A percentile compares a stretch with the other conserved stretches of the same genome.
Conservation (phyloP, 805 yeast species). For the Candida coquimbonensis region DNA sequence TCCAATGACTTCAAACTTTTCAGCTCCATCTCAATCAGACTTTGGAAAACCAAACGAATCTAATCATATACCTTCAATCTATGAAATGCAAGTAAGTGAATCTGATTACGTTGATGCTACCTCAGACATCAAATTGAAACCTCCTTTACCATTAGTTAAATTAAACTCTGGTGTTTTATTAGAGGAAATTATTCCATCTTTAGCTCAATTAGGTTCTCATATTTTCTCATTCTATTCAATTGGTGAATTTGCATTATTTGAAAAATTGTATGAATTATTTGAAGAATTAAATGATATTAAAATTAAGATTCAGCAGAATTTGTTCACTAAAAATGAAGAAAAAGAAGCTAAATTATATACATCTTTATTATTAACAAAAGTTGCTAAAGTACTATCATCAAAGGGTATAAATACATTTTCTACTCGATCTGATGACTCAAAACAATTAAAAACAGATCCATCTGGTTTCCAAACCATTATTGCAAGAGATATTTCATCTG, state of each 20-base stretch:
- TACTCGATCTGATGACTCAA: slow-evolving; percentile 15
- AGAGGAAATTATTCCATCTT: slow-evolving; percentile 51
- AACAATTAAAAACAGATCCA: slow-evolving; percentile 35
- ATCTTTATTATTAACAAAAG: slow-evolving; percentile 45
- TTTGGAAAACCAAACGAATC: slow-evolving; percentile 15
- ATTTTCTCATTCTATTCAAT: slow-evolving; percentile 64
- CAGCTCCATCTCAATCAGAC: slow-evolving; percentile 24
- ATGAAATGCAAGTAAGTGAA: slow-evolving; percentile 26
- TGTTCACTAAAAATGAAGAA: slow-evolving; percentile 50
- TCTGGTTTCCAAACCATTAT: slow-evolving; percentile 63
- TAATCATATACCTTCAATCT: slow-evolving; percentile 28
- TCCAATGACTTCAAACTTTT: slow-evolving; percentile 30
- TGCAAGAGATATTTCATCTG: slow-evolving; percentile 55
- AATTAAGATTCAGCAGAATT: slow-evolving; percentile 40
- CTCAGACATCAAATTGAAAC: slow-evolving; percentile 31
- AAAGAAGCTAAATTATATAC: slow-evolving; percentile 42
- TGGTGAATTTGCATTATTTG: slow-evolving; percentile 60
- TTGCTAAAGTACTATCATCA: slow-evolving; percentile 53
- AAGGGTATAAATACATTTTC: slow-evolving; percentile 29
- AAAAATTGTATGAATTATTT: slow-evolving; percentile 47
- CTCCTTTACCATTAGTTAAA: slow-evolving; percentile 49
- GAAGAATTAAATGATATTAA: slow-evolving; percentile 52
- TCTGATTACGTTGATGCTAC: slow-evolving; percentile 17
- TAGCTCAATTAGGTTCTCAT: slow-evolving; percentile 53
- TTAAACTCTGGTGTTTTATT: slow-evolving; percentile 37